Evolutionary conservation across 768 basidiomycete species (phyloP).

Genomic region (Phlegmacium glaucopus): DNA sequence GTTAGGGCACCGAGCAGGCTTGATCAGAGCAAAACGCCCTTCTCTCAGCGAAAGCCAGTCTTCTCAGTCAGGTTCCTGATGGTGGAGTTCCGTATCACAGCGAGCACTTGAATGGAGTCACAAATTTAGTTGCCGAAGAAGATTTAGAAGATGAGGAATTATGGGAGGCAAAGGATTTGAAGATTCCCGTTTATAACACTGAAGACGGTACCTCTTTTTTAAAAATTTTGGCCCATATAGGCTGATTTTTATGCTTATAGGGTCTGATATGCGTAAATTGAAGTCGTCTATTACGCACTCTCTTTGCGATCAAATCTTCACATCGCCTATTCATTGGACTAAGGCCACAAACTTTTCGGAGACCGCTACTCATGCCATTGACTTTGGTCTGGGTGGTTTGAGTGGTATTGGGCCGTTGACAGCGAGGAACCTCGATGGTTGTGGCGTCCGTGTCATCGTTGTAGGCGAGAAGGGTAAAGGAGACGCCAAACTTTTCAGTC

Average conservation of each 20-base stretch:
- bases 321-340: slow-evolving; percentile 87
- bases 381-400: slow-evolving; percentile 94
- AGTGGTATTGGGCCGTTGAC: slow-evolving; percentile 93
- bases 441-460: slow-evolving; percentile 87
- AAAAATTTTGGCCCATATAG: slow-evolving; percentile 2
- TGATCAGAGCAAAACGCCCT: slow-evolving; percentile 93
- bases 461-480: slow-evolving; percentile 90
- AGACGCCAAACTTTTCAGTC: slow-evolving; percentile 82
- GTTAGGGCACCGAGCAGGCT: slow-evolving; percentile 81
- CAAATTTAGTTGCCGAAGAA: slow-evolving; percentile 71
- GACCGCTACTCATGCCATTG: slow-evolving; percentile 89
- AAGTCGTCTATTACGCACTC: slow-evolving; percentile 78
- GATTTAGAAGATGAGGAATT: slow-evolving; percentile 78
- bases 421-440: slow-evolving; percentile 86
- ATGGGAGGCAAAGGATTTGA: slow-evolving; percentile 66
- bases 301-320: slow-evolving; percentile 92
- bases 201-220: slow-evolving; percentile 64
- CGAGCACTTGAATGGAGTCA: slow-evolving; percentile 69
- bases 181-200: slow-evolving; percentile 87
- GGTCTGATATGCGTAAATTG: slow-evolving; percentile 75
- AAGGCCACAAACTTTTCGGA: slow-evolving; percentile 88
- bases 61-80: slow-evolving; percentile 93
- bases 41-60: slow-evolving; percentile 91
- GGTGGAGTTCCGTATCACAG: slow-evolving; percentile 97
- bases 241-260: slow-evolving; percentile 39